Evolutionary conservation across 1,284 basidiomycete genomes (phyloP).

Genomic region (Trametes polyzona): DNA sequence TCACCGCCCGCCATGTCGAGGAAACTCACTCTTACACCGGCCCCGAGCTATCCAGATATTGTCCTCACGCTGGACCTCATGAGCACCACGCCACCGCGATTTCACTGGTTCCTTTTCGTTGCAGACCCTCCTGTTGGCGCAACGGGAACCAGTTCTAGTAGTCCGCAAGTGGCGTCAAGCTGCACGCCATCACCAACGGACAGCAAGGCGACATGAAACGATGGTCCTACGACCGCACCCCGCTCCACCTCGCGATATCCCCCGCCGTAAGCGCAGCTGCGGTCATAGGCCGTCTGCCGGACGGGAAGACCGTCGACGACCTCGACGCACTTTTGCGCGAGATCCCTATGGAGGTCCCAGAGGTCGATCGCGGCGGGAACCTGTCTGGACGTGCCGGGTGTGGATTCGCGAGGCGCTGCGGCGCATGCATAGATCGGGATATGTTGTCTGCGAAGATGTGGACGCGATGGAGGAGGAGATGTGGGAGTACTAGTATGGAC

Average conservation of each 20-base stretch:
- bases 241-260: constrained; percentile 6
- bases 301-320: constrained; percentile 5
- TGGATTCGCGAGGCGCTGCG: constrained; percentile 20
- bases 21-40: not conserved
- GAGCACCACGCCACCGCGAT: constrained; percentile 16
- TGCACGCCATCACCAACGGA: constrained; percentile 19
- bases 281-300: constrained; percentile 6
- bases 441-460: constrained; percentile 9
- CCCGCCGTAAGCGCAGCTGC: constrained; percentile 15
- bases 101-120: constrained; percentile 21
- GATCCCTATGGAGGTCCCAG: constrained; percentile 13
- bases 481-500: constrained; percentile 16
- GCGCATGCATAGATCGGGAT: constrained; percentile 12
- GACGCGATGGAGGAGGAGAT: constrained; percentile 22
- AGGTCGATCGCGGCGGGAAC: constrained; percentile 9
- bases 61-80: constrained; percentile 20
- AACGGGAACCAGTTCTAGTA: not conserved
- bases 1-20: not conserved
- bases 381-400: constrained; percentile 16
- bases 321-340: constrained; percentile 5
- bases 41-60: constrained; percentile 13
- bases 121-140: constrained; percentile 3
- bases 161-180: constrained; percentile 1
- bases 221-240: constrained; percentile 12
- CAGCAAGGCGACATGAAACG: constrained; percentile 8